These are phyloP conservation scores for Apodospora peruviana DNA, from an alignment of 495 filamentous ascomycete species.

Conservation along the genomic window DNA sequence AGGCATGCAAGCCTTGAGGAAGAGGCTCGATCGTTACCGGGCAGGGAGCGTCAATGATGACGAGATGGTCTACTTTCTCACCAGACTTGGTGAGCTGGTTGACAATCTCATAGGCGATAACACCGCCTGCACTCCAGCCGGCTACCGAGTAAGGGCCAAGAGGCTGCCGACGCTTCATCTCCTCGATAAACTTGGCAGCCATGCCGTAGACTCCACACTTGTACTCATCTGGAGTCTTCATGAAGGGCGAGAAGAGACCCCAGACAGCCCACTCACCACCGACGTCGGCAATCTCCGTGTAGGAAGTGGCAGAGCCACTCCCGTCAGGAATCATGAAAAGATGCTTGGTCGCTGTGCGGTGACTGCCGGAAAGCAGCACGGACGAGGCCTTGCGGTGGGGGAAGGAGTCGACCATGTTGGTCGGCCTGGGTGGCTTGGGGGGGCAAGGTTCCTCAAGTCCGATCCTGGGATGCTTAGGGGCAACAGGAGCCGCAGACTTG, in stretches of 20 bases:
- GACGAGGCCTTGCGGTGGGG: slow-evolving; percentile 60
- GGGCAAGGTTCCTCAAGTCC: slow-evolving; percentile 26
- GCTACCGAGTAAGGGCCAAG: slow-evolving; percentile 62
- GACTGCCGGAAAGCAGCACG: slow-evolving; percentile 59
- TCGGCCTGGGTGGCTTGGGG: slow-evolving; percentile 30
- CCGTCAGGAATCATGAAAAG: slow-evolving; percentile 76
- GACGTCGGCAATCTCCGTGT: slow-evolving; percentile 48
- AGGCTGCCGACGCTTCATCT: slow-evolving; percentile 59
- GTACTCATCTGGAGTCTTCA: slow-evolving; percentile 52
- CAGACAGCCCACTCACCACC: slow-evolving; percentile 47
- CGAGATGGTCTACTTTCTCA: slow-evolving; percentile 65
- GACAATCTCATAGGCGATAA: slow-evolving; percentile 79
- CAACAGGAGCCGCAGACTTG: slow-evolving; percentile 17
- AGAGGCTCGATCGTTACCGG: slow-evolving; percentile 73
- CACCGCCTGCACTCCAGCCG: slow-evolving; percentile 85
- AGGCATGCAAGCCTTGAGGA: slow-evolving; percentile 67
- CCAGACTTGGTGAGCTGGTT: slow-evolving; percentile 62
- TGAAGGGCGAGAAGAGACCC: slow-evolving; percentile 64
- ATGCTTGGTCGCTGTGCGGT: slow-evolving; percentile 52
- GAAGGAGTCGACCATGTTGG: slow-evolving; percentile 58
- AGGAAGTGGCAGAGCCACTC: slow-evolving; percentile 62
- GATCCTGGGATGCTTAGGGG: slow-evolving; percentile 25
- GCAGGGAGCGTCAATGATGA: slow-evolving; percentile 81
- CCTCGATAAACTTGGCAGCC: slow-evolving; percentile 49
- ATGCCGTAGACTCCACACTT: slow-evolving; percentile 51